Evolutionary conservation across 192 early-diverging fungal genomes (phyloP).

Genomic region (Coemansia sp.): DNA sequence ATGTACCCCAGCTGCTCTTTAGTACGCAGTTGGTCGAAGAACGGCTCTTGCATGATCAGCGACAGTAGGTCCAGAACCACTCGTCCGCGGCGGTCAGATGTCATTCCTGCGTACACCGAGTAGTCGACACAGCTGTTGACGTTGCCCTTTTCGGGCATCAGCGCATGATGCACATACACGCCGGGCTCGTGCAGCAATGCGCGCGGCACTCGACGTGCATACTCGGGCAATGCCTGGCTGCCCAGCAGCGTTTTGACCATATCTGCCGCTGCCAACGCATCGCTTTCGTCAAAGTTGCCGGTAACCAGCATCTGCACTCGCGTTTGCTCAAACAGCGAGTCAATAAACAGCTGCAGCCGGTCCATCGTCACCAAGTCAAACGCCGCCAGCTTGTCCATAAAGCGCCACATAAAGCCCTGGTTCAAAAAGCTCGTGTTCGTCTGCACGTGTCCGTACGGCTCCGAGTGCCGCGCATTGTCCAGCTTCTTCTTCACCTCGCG

Average conservation of each 20-base stretch:
- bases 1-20: conserved; percentile 83
- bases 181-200: conserved; percentile 42
- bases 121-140: conserved; percentile 88
- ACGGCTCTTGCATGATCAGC: conserved; percentile 85
- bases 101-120: conserved; percentile 77
- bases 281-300: conserved; percentile 76
- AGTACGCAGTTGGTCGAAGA: conserved; percentile 91
- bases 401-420: conserved; percentile 77
- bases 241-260: conserved; percentile 63
- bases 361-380: conserved; percentile 68
- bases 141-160: conserved; percentile 70
- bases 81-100: conserved; percentile 63
- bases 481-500: conserved; percentile 73
- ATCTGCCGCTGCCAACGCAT: conserved; percentile 63
- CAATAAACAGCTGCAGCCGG: conserved; percentile 76
- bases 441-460: conserved; percentile 78
- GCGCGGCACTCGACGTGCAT: conserved; percentile 37
- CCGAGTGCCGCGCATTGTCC: conserved; percentile 74
- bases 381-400: conserved; percentile 72
- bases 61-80: conserved; percentile 69
- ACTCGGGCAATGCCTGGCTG: conserved; percentile 60
- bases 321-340: conserved; percentile 66
- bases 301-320: conserved; percentile 80
- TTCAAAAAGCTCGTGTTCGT: conserved; percentile 74
- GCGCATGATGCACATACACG: conserved; percentile 30